These are phyloP conservation scores for Brassica napus DNA, from an alignment of 345 rosid species.

Conservation along the genomic window DNA sequence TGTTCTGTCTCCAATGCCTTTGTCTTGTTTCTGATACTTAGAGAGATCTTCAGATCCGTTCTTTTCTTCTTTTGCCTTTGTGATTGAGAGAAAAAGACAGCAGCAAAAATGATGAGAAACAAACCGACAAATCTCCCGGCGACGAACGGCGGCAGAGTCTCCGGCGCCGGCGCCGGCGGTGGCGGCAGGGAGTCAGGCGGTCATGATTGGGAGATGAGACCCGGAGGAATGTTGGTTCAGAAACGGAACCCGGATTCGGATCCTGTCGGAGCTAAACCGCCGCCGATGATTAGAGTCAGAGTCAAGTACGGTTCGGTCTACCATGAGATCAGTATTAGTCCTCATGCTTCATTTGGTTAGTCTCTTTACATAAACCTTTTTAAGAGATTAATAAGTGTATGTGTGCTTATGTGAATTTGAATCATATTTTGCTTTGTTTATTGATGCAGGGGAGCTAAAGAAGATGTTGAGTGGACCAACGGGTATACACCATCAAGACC, in stretches of 20 bases:
- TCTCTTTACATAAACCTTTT: not conserved
- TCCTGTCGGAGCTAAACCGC: conserved; percentile 59
- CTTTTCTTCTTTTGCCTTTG: not conserved
- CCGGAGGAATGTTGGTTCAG: conserved; percentile 99
- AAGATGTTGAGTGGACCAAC: conserved; percentile 87
- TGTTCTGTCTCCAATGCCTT: conserved; percentile 40
- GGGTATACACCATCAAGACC: conserved; percentile 90
- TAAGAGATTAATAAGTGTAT: not conserved
- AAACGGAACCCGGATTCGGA: conserved; percentile 78
- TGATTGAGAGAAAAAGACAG: not conserved
- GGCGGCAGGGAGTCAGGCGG: conserved; percentile 57
- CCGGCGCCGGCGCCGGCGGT: conserved; percentile 29
- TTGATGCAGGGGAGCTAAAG: conserved; percentile 86
- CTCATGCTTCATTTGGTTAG: conserved; percentile 92
- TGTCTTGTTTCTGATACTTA: conserved; percentile 43
- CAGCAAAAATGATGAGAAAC: conserved; percentile 52
- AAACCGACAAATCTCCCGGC: conserved; percentile 51
- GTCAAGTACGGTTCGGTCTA: conserved; percentile 84
- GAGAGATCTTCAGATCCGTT: conserved; percentile 49
- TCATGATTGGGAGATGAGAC: conserved; percentile 88
- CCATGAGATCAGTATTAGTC: conserved; percentile 75
- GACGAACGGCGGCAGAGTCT: conserved; percentile 43
- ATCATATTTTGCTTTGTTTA: not conserved
- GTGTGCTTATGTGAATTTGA: not conserved
- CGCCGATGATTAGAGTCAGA: conserved; percentile 85